These are phyloP conservation scores for Lasiosphaeria ovina DNA, from an alignment of 495 filamentous ascomycete genomes.

Conservation along the genomic window DNA sequence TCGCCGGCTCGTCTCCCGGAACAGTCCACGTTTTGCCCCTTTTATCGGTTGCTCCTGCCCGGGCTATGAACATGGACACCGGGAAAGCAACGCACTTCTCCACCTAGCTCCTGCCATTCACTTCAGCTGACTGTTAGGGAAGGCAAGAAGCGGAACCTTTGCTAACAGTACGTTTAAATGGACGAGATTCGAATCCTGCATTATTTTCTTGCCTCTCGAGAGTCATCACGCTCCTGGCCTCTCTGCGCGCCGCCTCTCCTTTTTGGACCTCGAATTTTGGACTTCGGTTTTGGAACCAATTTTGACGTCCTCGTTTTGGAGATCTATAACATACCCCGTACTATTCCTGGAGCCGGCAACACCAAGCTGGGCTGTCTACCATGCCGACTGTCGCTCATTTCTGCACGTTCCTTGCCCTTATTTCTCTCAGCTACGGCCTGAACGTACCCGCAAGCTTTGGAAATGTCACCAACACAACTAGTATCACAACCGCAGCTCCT, in stretches of 20 bases:
- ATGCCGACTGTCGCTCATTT: slow-evolving; percentile 18
- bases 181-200: not conserved
- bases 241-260: slow-evolving; percentile 3
- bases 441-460: not conserved
- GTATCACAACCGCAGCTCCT: not conserved
- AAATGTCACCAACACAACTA: not conserved
- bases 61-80: no score
- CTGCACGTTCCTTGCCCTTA: slow-evolving; percentile 7
- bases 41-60: no score
- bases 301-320: slow-evolving; percentile 22
- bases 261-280: slow-evolving; percentile 20
- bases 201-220: not conserved
- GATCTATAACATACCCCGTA: slow-evolving; percentile 15
- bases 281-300: slow-evolving; percentile 21
- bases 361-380: slow-evolving; percentile 1
- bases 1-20: no score
- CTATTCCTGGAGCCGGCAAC: slow-evolving; percentile 1
- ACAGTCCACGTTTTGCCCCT: no score
- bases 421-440: slow-evolving; percentile 5
- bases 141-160: no score
- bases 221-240: slow-evolving; percentile 9
- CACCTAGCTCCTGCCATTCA: no score
- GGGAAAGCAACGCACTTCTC: no score
- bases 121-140: no score
- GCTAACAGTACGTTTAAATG: not conserved